Percentiles rank a stretch among this genome's conserved stretches.
Conservation (phyloP, 2,329 filamentous ascomycete species). For the Hansfordia pulvinata region DNA sequence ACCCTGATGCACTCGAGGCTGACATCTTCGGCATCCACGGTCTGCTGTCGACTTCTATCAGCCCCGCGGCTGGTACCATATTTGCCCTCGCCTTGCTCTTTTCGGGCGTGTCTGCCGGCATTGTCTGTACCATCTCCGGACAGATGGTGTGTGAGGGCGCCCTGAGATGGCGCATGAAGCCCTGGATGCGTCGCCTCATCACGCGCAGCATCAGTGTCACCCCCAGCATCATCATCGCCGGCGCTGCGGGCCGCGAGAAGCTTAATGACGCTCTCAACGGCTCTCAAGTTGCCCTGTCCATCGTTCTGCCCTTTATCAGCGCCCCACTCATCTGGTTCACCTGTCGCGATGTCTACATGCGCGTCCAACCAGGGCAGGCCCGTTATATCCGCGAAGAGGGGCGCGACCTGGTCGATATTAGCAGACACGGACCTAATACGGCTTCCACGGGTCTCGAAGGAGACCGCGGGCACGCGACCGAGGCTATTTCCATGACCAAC, state of each 20-base stretch:
- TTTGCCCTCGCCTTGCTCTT: slow-evolving; percentile 73
- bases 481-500: slow-evolving; percentile 53
- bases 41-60: slow-evolving; percentile 54
- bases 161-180: slow-evolving; percentile 57
- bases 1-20: slow-evolving; percentile 46
- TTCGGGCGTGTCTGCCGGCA: slow-evolving; percentile 68
- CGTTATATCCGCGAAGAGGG: slow-evolving; percentile 17
- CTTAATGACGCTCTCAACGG: slow-evolving; percentile 61
- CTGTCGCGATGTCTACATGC: slow-evolving; percentile 68
- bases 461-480: neutral
- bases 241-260: slow-evolving; percentile 57
- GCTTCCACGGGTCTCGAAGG: neutral
- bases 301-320: slow-evolving; percentile 71
- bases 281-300: slow-evolving; percentile 64
- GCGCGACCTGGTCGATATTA: slow-evolving; percentile 4
- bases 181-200: slow-evolving; percentile 67
- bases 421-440: no score
- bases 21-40: slow-evolving; percentile 76
- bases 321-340: slow-evolving; percentile 81
- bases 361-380: slow-evolving; percentile 36
- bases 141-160: slow-evolving; percentile 85
- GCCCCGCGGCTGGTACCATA: slow-evolving; percentile 65
- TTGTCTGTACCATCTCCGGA: slow-evolving; percentile 79
- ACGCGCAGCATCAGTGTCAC: slow-evolving; percentile 72
- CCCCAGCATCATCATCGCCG: slow-evolving; percentile 73